Percentiles rank a stretch among this genome's conserved stretches.
Conservation (phyloP, 495 filamentous ascomycete genomes). For the Mycothermus thermophilus region DNA sequence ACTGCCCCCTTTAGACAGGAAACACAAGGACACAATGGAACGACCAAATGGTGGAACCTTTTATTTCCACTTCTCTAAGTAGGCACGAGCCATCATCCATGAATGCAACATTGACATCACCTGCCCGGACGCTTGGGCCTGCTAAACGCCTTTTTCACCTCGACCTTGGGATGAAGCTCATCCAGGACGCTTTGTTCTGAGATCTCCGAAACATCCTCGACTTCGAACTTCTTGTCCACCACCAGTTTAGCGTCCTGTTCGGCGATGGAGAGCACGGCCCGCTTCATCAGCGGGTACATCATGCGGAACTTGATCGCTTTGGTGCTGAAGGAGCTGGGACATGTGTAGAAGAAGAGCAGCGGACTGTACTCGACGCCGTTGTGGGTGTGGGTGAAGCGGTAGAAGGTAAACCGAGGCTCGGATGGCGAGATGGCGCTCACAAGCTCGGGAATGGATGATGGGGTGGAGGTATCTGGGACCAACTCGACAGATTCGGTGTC, state of each 20-base stretch:
- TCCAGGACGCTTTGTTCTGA: conserved; percentile 53
- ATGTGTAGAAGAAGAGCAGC: conserved; percentile 90
- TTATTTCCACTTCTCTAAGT: too few relatives aligned
- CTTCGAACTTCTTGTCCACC: conserved; percentile 58
- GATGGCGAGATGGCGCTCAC: conserved; percentile 58
- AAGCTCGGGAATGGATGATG: conserved; percentile 29
- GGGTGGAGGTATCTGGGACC: conserved; percentile 39
- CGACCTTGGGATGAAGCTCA: conserved; percentile 61
- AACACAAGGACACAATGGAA: too few relatives aligned
- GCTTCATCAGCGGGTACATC: conserved; percentile 80
- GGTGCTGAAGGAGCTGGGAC: conserved; percentile 49
- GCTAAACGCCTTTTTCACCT: conserved; percentile 60
- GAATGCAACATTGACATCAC: too few relatives aligned
- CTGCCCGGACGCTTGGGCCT: conserved; percentile 81
- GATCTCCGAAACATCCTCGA: conserved; percentile 60
- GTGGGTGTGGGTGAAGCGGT: conserved; percentile 46
- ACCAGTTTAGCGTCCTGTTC: conserved; percentile 54
- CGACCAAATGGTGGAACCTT: too few relatives aligned
- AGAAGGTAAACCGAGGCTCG: conserved; percentile 85
- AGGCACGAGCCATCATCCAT: too few relatives aligned
- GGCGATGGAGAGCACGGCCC: conserved; percentile 53
- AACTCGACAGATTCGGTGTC: conserved; percentile 67
- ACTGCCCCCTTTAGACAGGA: too few relatives aligned
- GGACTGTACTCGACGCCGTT: conserved; percentile 43
- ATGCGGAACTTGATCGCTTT: conserved; percentile 83